Base-by-base conservation (phyloP, 257 asterid species). In the Jacaranda mimosifolia region DNA sequence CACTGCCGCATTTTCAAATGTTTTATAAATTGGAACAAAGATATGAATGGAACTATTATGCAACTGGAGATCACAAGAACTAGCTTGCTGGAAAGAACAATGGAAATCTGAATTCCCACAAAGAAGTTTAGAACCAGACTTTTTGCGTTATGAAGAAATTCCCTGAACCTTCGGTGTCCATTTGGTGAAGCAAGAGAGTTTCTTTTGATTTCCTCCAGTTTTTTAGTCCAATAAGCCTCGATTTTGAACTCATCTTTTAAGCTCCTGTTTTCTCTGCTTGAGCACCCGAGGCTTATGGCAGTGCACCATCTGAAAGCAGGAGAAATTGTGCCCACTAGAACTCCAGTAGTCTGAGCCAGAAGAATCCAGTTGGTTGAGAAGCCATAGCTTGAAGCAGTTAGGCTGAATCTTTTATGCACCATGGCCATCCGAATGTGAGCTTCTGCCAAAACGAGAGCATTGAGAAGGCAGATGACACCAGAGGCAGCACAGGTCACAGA, bases 201-300 rank as follows among this genome's bases (percentile, higher is more conserved):
- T 45, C 77, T 78, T 59, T 80, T 79, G 89, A 87, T 84, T 18
- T 87, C 91, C 65, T 68, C 84, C 76, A 87, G 65, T 72, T 74
- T 85, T 56, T 79, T 83, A 15, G 82, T 87, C 91, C 91, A 84
- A 42, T 87, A 84, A 0, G 11, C 81, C 76, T 83, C 88, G 6
- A 84, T 80, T 8, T n/a, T 76, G 74, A 80, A 73, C 2, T 77
- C 68, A 45, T 43, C 62, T 39, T 17, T 45, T 55, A 79, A 58
- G 55, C 19, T 72, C 5, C 17, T 69, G 7, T 38, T 42, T 21
- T 75, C 70, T 40, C 19, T 77, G 6, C 15, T 56, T 11, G 73
- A 73, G 15, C 71, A 77, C 3, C 72, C 58, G 26, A 48, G 69
- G 18, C 53, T 63, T 4, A 81, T 17, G 0, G 83, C 81, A 17